Evolutionary conservation across 139 green algal species (phyloP).

Genomic region (Coelastrella sp.): DNA sequence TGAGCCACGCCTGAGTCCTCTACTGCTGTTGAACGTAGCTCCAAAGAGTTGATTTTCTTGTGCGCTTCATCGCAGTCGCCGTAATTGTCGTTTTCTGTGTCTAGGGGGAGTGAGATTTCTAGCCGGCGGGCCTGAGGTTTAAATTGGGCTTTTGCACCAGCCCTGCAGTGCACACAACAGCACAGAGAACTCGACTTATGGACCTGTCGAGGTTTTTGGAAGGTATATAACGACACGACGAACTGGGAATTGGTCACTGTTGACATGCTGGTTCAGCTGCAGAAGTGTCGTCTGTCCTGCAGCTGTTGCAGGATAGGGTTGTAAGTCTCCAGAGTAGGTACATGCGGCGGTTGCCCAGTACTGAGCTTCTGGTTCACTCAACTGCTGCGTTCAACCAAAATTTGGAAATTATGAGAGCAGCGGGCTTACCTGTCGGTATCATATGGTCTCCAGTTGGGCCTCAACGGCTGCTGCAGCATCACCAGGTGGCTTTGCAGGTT

Average conservation of each 20-base stretch:
- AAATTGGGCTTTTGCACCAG: constrained; percentile 61
- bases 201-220: too few relatives aligned
- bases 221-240: too few relatives aligned
- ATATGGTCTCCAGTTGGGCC: constrained; percentile 83
- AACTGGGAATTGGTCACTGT: too few relatives aligned
- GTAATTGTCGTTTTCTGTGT: constrained; percentile 72
- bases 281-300: too few relatives aligned
- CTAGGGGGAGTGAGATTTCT: constrained; percentile 75
- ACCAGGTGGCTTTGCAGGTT: constrained; percentile 55
- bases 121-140: constrained; percentile 74
- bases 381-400: too few relatives aligned
- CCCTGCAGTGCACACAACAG: neutral
- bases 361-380: too few relatives aligned
- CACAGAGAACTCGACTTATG: too few relatives aligned
- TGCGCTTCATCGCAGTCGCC: constrained; percentile 59
- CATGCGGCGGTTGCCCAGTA: too few relatives aligned
- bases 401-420: too few relatives aligned
- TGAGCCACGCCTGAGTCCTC: constrained; percentile 50
- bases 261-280: too few relatives aligned
- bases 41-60: constrained; percentile 34
- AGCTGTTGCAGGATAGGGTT: too few relatives aligned
- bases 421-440: constrained; percentile 15
- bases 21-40: constrained; percentile 12
- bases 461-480: constrained; percentile 87
- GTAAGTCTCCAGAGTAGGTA: neutral